A percentile compares a stretch with the other conserved stretches of the same genome.
These are phyloP conservation scores for Starmerella davenportii DNA, from an alignment of 805 yeast species.

Conservation along the genomic window DNA sequence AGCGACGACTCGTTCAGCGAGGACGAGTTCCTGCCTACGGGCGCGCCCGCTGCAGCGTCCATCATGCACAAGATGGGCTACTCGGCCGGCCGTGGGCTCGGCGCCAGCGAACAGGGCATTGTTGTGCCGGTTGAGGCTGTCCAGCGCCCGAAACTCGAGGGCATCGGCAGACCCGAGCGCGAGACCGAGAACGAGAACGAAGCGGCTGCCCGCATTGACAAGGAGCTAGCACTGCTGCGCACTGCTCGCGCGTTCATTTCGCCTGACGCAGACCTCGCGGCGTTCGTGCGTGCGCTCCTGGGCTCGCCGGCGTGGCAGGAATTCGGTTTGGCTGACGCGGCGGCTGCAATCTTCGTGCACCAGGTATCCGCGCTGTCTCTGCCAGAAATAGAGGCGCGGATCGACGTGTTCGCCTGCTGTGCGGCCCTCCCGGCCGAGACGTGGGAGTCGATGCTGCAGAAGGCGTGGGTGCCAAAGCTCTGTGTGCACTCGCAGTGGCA, in stretches of 20 bases:
- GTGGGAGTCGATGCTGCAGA: not conserved
- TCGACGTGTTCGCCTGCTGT: not conserved
- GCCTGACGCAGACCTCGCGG: not conserved
- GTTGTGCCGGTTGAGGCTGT: slow-evolving; percentile 60
- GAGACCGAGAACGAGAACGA: not conserved
- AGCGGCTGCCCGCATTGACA: not conserved
- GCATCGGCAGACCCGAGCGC: slow-evolving; percentile 3
- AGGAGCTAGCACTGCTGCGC: no score
- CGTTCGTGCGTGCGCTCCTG: not conserved
- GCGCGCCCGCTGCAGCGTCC: slow-evolving; percentile 27
- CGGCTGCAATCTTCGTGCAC: not conserved
- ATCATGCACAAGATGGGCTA: slow-evolving; percentile 76
- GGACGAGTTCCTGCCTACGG: not conserved
- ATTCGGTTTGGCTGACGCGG: not conserved
- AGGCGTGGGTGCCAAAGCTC: not conserved
- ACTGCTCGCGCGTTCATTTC: no score
- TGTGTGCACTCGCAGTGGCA: not conserved
- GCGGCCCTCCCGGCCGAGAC: not conserved
- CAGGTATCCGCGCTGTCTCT: not conserved
- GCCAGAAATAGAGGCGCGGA: not conserved
- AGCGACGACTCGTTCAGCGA: not conserved
- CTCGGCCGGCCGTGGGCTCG: slow-evolving; percentile 69
- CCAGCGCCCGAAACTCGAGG: slow-evolving; percentile 30
- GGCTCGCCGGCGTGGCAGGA: not conserved
- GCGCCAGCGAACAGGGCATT: slow-evolving; percentile 53